A percentile compares a stretch with the other conserved stretches of the same genome.
Conservation (phyloP, 164 flowering plant genomes). For the Santalum album region DNA sequence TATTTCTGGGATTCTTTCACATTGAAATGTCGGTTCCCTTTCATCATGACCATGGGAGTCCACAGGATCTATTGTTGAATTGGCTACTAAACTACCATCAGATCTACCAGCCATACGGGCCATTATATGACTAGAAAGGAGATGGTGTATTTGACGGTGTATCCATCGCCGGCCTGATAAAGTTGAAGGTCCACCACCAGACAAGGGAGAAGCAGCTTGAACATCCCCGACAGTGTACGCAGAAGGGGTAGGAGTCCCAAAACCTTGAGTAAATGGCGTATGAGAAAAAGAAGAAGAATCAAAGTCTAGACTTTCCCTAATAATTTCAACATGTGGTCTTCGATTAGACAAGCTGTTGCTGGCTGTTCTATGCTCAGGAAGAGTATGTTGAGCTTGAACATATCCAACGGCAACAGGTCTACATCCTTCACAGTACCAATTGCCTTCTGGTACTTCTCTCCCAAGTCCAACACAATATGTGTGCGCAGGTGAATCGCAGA, state of each 20-base stretch:
- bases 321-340: conserved; percentile 22
- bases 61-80: conserved; percentile 14
- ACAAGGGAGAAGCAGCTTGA: conserved; percentile 40
- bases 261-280: conserved; percentile 24
- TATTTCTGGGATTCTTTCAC: conserved; percentile 17
- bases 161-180: conserved; percentile 64
- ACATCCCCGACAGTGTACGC: conserved; percentile 29
- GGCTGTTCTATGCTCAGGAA: conserved; percentile 24
- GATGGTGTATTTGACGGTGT: conserved; percentile 54
- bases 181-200: conserved; percentile 65
- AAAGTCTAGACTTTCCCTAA: conserved; percentile 30
- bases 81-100: conserved; percentile 18
- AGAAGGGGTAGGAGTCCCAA: conserved; percentile 46
- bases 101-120: conserved; percentile 18
- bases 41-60: conserved; percentile 25
- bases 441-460: conserved; percentile 89
- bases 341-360: conserved; percentile 18
- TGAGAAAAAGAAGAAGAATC: conserved; percentile 28
- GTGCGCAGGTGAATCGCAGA: conserved; percentile 99
- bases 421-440: conserved; percentile 96
- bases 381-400: conserved; percentile 30
- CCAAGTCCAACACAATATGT: conserved; percentile 97
- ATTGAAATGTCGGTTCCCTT: conserved; percentile 22
- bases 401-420: conserved; percentile 50
- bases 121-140: conserved; percentile 38